A percentile compares a stretch with the other conserved stretches of the same genome.
Evolutionary conservation across 345 rosid species (phyloP).

Genomic region (Hibiscus tridactylites): DNA sequence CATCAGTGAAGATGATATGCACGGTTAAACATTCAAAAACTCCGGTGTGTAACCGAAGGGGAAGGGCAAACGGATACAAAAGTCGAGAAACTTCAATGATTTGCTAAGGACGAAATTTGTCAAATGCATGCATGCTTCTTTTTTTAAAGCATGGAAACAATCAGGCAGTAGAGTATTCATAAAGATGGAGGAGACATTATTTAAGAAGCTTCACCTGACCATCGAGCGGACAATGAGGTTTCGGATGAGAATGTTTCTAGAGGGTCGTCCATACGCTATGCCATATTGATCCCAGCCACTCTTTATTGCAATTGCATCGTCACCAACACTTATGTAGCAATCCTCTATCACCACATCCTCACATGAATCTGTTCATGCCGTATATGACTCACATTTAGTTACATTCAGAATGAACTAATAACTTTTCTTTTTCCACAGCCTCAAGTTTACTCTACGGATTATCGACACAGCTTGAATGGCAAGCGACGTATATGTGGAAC

Average conservation of each 20-base stretch:
- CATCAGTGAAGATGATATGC: no score
- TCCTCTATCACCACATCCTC: conserved; percentile 91
- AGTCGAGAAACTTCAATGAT: neutral
- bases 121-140: no score
- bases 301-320: conserved; percentile 90
- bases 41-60: no score
- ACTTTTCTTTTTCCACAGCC: neutral
- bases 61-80: no score
- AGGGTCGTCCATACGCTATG: conserved; percentile 72
- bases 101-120: no score
- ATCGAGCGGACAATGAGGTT: conserved; percentile 81
- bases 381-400: neutral
- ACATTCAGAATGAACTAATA: conserved; percentile 5
- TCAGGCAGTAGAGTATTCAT: no score
- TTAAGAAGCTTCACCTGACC: conserved; percentile 57
- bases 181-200: no score
- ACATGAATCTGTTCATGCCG: conserved; percentile 65
- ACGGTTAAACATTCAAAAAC: no score
- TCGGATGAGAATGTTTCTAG: conserved; percentile 73
- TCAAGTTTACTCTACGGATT: neutral
- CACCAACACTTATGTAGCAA: conserved; percentile 93
- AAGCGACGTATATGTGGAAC: neutral
- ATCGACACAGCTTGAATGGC: neutral
- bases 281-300: conserved; percentile 99
- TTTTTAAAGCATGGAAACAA: no score